phyloP scores from a whole-genome alignment of 108 stramenopile genomes.

The Epipyxis sp. region DNA sequence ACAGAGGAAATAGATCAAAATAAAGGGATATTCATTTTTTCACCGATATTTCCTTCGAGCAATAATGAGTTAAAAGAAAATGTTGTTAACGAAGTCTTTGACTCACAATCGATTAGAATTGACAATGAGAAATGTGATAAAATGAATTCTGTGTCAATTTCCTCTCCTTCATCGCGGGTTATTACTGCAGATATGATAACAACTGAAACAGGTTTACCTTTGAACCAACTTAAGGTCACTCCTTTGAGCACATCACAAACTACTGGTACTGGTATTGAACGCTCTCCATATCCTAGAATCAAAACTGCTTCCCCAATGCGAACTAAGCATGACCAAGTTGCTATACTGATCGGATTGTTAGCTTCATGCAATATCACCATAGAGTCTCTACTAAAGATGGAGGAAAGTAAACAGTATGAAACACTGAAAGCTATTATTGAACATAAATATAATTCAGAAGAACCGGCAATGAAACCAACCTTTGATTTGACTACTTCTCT shows the following conservation, averaged over 20 bases:
- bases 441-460: background rate
- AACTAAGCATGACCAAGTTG: slow-evolving; percentile 19
- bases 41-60: background rate
- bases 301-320: background rate
- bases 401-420: background rate
- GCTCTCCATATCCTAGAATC: background rate
- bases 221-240: too few species aligned
- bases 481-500: background rate
- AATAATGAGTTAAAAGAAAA: background rate
- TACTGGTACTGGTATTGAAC: background rate
- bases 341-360: background rate
- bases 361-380: background rate
- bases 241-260: background rate
- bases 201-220: background rate
- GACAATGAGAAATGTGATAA: background rate
- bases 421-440: background rate
- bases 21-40: background rate
- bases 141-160: background rate
- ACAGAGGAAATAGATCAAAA: background rate
- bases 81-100: background rate
- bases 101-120: background rate
- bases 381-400: background rate
- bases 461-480: background rate
- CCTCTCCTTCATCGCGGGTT: background rate
- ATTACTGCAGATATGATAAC: background rate